phyloP scores from a whole-genome alignment of 176 grass and related monocot genomes.

The Avena eriantha region DNA sequence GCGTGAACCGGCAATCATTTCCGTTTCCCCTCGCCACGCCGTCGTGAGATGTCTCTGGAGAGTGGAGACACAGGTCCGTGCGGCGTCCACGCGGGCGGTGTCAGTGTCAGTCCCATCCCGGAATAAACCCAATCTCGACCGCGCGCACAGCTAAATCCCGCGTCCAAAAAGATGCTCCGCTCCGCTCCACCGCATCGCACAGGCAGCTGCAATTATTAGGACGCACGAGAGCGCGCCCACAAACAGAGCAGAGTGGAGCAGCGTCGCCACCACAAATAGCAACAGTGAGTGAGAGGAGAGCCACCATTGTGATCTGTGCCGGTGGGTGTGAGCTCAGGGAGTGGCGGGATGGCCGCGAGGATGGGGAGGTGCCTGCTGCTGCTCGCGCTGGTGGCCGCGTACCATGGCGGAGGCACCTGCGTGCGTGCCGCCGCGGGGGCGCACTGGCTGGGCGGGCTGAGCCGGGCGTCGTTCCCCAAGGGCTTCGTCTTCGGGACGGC shows the following conservation, averaged over 20 bases:
- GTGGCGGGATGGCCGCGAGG: constrained; percentile 15
- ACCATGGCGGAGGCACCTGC: not conserved
- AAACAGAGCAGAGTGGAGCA: not conserved
- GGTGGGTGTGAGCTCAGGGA: not conserved
- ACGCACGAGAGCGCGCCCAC: not conserved
- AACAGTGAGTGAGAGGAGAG: not conserved
- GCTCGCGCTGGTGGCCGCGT: constrained; percentile 15
- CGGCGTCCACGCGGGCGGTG: not conserved
- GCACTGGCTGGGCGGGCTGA: constrained; percentile 45
- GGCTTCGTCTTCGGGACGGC: constrained; percentile 77
- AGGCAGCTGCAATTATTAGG: constrained; percentile 20
- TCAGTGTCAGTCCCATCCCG: not conserved
- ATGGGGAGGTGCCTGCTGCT: not conserved
- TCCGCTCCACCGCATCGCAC: not conserved
- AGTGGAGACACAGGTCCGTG: not conserved
- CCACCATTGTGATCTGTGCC: not conserved
- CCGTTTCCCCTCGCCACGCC: not conserved
- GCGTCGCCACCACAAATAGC: not conserved
- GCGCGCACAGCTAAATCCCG: not conserved
- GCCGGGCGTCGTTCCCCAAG: constrained; percentile 52
- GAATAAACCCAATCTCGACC: not conserved
- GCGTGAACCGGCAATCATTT: constrained; percentile 29
- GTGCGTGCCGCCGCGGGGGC: not conserved
- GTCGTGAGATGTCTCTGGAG: not conserved
- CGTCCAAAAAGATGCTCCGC: constrained; percentile 5